Base-by-base conservation (phyloP, 768 basidiomycete genomes). In the Leccinum uliginosum region DNA sequence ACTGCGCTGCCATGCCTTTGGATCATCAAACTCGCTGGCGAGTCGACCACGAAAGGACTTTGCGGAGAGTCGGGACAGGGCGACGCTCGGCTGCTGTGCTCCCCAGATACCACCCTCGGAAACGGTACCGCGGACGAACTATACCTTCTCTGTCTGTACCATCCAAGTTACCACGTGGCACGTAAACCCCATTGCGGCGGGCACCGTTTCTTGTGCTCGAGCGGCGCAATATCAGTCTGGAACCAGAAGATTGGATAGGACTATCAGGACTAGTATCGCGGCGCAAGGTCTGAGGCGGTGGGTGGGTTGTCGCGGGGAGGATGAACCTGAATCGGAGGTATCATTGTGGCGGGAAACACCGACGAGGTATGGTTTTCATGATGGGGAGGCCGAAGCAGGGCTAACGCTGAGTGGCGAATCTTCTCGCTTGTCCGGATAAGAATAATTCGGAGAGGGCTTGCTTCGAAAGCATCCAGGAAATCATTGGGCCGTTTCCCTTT, bases 401-500 rank as follows among this genome's bases (percentile, higher is more conserved):
- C 74, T 61, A 66, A 65, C 29, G 61, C 60, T 30, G 48, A 54
- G 40, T 34, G 57, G 57, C 24, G 59, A 61, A 44, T 67, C 67
- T 35, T 59, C 59, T 56, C 65, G 51, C 54, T 55, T 21, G 57
- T 50, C 35, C 56, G 61, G 53, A 68, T 55, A 63, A 74, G 69
- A 55, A 71, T 71, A 50, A 67, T 67, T 55, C 56, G 69, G 51
- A 62, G 43, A 71, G 69, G 67, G 54, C 51, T 61, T 43, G 58
- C 60, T 53, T 77, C 76, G 58, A 87, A 81, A 27, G 76, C 83
- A 61, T 83, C 83, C 54, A 91, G 67, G 67, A 90, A 88, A 69
- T 90, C 89, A 70, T 90, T 87, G 0, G 90, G 87, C 87, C 87
- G 91, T 70, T 87, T 89, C 56, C 86, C 89, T 68, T 90, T 88